Base-by-base conservation (phyloP, 176 grass and related monocot genomes). In the Zea luxurians region DNA sequence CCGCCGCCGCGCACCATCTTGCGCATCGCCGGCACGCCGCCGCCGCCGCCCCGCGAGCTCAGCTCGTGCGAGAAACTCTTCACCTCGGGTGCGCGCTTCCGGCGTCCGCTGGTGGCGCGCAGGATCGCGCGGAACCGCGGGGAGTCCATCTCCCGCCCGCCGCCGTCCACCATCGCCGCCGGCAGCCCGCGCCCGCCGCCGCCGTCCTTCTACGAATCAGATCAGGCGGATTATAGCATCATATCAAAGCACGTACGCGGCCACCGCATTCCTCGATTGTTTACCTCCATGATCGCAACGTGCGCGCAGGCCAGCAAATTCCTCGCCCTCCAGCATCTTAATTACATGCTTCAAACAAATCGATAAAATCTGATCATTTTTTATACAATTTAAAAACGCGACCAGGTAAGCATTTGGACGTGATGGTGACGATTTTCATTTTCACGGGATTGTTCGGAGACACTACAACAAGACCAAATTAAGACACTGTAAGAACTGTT, bases 41-140 rank as follows among this genome's bases (percentile, higher is more conserved):
- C 68, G 5, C 84, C 87, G 1, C 50, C 15, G 27, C 79, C 82
- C 66, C 65, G 77, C 27, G 64, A 10, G 75, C 81, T 95, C 34
- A 98, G 70, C 74, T 98, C 96, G 76, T 98, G 96, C 54, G 92
- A 98, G 96, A 87, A 98, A 78, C 89, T 90, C 88, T 94, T 98
- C 9, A 98, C 92, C 6, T 95, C 92, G 0, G 84, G 75, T 45
- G 78, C 69, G 61, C 89, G 86, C 96, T 92, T 98, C 53, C 86
- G 85, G 7, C 95, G 89, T 7, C 91, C 91, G 70, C 95, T 98
- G 1, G 95, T 98, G 37, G 81, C 95, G 2, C 95, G 89, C 18
- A 94, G 78, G 75, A 95, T 85, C 34, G 96, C 88, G n/a, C 96
- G 81, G 83, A 98, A 98, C 65, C 96, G 77, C 6, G 92, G 96